These are phyloP conservation scores for Pichia norvegensis DNA, from an alignment of 1,139 yeast species.

Conservation along the genomic window DNA sequence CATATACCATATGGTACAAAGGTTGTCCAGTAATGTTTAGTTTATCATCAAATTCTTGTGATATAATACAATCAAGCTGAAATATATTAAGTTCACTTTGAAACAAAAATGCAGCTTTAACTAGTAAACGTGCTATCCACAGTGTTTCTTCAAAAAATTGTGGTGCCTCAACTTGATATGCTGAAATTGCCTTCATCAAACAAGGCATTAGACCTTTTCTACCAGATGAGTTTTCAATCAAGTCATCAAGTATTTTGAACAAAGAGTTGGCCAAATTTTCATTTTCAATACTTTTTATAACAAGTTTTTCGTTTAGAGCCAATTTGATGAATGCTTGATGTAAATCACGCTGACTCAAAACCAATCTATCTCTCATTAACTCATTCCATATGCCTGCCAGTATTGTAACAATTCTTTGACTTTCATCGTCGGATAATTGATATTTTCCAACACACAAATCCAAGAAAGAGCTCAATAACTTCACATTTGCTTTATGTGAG, in stretches of 20 bases:
- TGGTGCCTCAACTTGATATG: slow-evolving; percentile 32
- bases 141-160: slow-evolving; percentile 32
- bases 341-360: slow-evolving; percentile 55
- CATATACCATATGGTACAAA: slow-evolving; percentile 49
- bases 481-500: slow-evolving; percentile 18
- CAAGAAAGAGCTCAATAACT: slow-evolving; percentile 13
- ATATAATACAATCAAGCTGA: slow-evolving; percentile 52
- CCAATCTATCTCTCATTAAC: slow-evolving; percentile 52
- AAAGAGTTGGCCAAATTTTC: slow-evolving; percentile 28
- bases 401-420: slow-evolving; percentile 27
- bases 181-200: slow-evolving; percentile 39
- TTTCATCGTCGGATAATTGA: slow-evolving; percentile 11
- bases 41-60: slow-evolving; percentile 38
- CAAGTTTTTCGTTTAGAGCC: slow-evolving; percentile 31
- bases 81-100: slow-evolving; percentile 55
- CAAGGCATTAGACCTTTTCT: slow-evolving; percentile 66
- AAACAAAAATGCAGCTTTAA: slow-evolving; percentile 37
- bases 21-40: slow-evolving; percentile 27
- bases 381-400: slow-evolving; percentile 48
- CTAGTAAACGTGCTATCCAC: slow-evolving; percentile 53
- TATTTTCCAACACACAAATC: slow-evolving; percentile 9
- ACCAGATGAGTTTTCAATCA: slow-evolving; percentile 47
- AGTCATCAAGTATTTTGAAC: slow-evolving; percentile 34
- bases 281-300: slow-evolving; percentile 27
- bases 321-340: slow-evolving; percentile 50